A percentile compares a stretch with the other conserved stretches of the same genome.
phyloP scores from a whole-genome alignment of 441 rosid genomes.

The Gossypium gossypioides region DNA sequence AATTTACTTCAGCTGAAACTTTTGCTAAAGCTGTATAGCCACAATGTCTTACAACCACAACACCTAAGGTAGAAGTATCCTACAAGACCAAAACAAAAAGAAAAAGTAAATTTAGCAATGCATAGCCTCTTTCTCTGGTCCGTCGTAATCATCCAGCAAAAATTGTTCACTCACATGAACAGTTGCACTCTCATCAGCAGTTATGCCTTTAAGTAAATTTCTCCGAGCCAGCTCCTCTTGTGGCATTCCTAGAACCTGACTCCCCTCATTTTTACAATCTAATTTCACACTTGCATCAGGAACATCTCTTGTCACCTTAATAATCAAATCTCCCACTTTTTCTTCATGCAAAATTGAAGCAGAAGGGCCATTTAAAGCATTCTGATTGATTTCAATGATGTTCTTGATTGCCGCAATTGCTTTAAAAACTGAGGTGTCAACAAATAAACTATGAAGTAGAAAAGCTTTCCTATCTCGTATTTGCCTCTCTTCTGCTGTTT shows the following conservation, averaged over 20 bases:
- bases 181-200: slow-evolving; percentile 78
- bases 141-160: slow-evolving; percentile 16
- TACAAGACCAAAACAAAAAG: slow-evolving; percentile 23
- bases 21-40: slow-evolving; percentile 60
- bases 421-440: slow-evolving; percentile 57
- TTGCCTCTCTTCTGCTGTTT: slow-evolving; percentile 79
- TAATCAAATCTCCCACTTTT: slow-evolving; percentile 47
- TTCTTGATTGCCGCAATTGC: slow-evolving; percentile 46
- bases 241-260: slow-evolving; percentile 48
- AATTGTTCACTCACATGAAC: slow-evolving; percentile 47
- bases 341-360: slow-evolving; percentile 36
- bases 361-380: slow-evolving; percentile 24
- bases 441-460: slow-evolving; percentile 63
- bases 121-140: slow-evolving; percentile 21
- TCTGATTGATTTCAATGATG: slow-evolving; percentile 32
- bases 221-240: slow-evolving; percentile 49
- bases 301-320: slow-evolving; percentile 50
- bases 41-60: slow-evolving; percentile 62
- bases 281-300: slow-evolving; percentile 57
- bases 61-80: slow-evolving; percentile 72
- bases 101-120: slow-evolving; percentile 21
- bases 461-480: slow-evolving; percentile 71
- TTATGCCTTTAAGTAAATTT: slow-evolving; percentile 74
- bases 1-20: slow-evolving; percentile 36
- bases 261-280: slow-evolving; percentile 64